A percentile compares a stretch with the other conserved stretches of the same genome.
phyloP scores from a whole-genome alignment of 1,284 basidiomycete species.

The Meira nashicola region DNA sequence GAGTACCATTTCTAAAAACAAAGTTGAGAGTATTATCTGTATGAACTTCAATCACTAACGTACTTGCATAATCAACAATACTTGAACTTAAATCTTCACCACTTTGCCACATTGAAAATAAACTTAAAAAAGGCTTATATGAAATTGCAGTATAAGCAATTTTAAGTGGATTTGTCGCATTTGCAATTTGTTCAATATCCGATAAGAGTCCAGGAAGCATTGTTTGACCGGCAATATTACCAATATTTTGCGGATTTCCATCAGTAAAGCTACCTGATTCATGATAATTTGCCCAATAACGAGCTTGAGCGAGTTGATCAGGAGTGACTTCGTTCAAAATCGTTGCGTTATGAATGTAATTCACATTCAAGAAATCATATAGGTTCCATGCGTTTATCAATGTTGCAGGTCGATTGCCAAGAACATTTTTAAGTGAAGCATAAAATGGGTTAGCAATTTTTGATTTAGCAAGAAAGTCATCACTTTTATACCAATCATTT shows the following conservation, averaged over 20 bases:
- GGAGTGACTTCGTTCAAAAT: slow-evolving; percentile 23
- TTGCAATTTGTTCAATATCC: slow-evolving; percentile 69
- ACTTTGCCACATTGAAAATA: slow-evolving; percentile 64
- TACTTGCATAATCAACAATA: slow-evolving; percentile 70
- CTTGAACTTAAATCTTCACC: slow-evolving; percentile 18
- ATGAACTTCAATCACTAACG: slow-evolving; percentile 68
- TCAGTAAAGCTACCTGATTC: slow-evolving; percentile 72
- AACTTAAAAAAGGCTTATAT: slow-evolving; percentile 81
- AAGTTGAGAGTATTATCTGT: slow-evolving; percentile 60
- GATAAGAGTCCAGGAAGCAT: slow-evolving; percentile 66
- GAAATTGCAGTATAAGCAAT: slow-evolving; percentile 68
- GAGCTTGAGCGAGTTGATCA: slow-evolving; percentile 17
- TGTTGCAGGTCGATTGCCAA: slow-evolving; percentile 65
- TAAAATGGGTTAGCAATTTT: slow-evolving; percentile 65
- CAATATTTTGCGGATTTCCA: slow-evolving; percentile 62
- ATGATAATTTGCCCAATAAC: slow-evolving; percentile 67
- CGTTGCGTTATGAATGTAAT: slow-evolving; percentile 60
- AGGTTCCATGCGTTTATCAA: slow-evolving; percentile 67
- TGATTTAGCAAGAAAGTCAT: slow-evolving; percentile 60
- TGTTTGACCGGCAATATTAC: slow-evolving; percentile 77
- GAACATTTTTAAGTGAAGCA: slow-evolving; percentile 62
- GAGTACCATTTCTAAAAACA: slow-evolving; percentile 77
- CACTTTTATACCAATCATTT: slow-evolving; percentile 36
- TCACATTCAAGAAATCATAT: slow-evolving; percentile 65
- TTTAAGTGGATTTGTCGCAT: slow-evolving; percentile 70